Base-by-base conservation (phyloP, 768 basidiomycete genomes). In the Terana coerulea region DNA sequence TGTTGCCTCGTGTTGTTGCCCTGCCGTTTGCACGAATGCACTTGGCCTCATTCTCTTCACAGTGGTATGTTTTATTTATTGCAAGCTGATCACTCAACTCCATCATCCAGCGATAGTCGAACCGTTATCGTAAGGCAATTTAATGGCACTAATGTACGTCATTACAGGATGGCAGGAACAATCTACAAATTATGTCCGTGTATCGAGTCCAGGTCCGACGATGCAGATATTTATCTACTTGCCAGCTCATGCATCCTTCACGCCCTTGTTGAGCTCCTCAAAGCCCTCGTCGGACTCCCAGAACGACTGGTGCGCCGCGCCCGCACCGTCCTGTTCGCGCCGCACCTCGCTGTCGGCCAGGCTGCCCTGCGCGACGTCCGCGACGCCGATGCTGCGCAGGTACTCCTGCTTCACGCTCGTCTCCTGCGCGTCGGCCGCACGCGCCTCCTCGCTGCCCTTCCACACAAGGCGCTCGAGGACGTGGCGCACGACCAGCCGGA, bases 391-490 rank as follows among this genome's bases (percentile, higher is more conserved):
- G 40, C 63, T 66, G 57, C 61, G 61, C 58, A 72, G 57, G 48
- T 75, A 75, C 53, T 68, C 64, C 47, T 72, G 67, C 67, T 78
- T 80, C 55, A 81, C 69, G 57, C 73, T 70, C 57, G 74, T 72
- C 65, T 88, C 84, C 61, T 76, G 72, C 54, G 68, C 67, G 58
- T 84, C 77, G 34, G 77, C 69, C 59, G 77, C 75, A 49, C 73
- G 73, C 54, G 82, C 80, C 64, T 91, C 93, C 35, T 70, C 66
- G 52, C 85, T 86, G 1, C 81, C 84, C 42, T 76, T 74, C 93
- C 92, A 95, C 55, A 87, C 69, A n/a, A 86, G 67, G 60, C 82
- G 76, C 67, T 89, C 84, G 19, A 94, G 74, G 26, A 91, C 59
- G 59, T 84, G 87, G 19, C 87, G 72, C 31, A 92, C 79, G 12